Conservation (phyloP, 257 asterid genomes). For the Sherardia arvensis region DNA sequence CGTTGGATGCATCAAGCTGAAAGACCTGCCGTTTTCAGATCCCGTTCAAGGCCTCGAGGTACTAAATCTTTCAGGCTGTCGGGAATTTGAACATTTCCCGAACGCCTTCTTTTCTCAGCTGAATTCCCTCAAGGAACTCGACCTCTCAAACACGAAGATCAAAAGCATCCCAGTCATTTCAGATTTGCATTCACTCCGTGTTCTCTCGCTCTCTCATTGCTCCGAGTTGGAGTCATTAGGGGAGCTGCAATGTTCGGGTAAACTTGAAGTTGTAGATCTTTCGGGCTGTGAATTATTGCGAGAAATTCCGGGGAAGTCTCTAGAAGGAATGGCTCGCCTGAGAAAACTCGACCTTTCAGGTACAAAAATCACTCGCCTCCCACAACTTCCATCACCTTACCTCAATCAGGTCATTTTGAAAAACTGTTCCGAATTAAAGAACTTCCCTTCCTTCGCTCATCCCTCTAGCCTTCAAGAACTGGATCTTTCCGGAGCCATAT, state of each 20-base stretch:
- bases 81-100: conserved; percentile 8
- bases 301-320: conserved; percentile 15
- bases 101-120: conserved; percentile 10
- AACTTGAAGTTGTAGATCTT: conserved; percentile 26
- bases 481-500: conserved; percentile 11
- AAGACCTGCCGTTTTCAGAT: conserved; percentile 17
- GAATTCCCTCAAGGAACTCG: conserved; percentile 12
- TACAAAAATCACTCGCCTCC: conserved; percentile 11
- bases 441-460: conserved; percentile 2
- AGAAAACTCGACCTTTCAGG: conserved; percentile 13
- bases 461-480: conserved; percentile 8
- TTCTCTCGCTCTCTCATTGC: conserved; percentile 16
- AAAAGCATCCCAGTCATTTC: conserved; percentile 15
- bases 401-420: conserved; percentile 5
- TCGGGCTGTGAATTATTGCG: conserved; percentile 23
- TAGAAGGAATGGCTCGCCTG: conserved; percentile 18
- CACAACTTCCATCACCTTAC: neutral
- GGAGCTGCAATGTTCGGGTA: conserved; percentile 6
- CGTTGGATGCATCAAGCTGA: conserved; percentile 15
- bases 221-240: conserved; percentile 16
- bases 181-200: conserved; percentile 15
- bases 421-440: conserved; percentile 10
- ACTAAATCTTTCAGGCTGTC: conserved; percentile 29
- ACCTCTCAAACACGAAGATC: conserved; percentile 29
- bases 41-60: conserved; percentile 12